These are phyloP conservation scores for Calonectria multiphialidica DNA, from an alignment of 2,329 filamentous ascomycete genomes.

Conservation along the genomic window DNA sequence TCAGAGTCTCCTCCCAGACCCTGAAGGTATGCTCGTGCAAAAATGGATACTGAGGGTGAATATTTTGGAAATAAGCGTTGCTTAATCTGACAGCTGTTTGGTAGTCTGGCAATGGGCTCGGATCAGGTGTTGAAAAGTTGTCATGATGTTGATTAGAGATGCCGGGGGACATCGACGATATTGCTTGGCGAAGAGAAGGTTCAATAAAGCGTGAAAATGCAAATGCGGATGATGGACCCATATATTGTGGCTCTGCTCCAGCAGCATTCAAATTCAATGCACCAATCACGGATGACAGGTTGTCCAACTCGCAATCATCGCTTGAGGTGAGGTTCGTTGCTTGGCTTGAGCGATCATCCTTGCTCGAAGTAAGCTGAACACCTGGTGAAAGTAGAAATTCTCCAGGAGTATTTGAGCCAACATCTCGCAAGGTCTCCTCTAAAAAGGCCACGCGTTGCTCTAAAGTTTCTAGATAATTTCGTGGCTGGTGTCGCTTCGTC, in stretches of 20 bases:
- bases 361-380: neutral
- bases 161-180: neutral
- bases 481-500: conserved; percentile 1
- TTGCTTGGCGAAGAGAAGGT: conserved; percentile 19
- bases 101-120: conserved; percentile 22
- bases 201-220: conserved; percentile 44
- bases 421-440: conserved; percentile 2
- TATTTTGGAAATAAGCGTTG: conserved; percentile 51
- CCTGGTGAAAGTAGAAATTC: neutral
- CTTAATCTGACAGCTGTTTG: conserved; percentile 26
- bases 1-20: conserved; percentile 44
- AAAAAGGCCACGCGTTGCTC: neutral
- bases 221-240: conserved; percentile 46
- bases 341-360: neutral
- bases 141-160: neutral
- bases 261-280: conserved; percentile 32
- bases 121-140: neutral
- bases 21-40: conserved; percentile 50
- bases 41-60: conserved; percentile 54
- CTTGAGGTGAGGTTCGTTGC: neutral
- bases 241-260: conserved; percentile 42
- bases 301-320: neutral
- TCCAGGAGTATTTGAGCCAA: neutral
- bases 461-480: neutral
- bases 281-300: conserved; percentile 23